Percentiles rank a stretch among this genome's conserved stretches.
phyloP scores from a whole-genome alignment of 768 basidiomycete species.

The Macrolepiota dolichaula region DNA sequence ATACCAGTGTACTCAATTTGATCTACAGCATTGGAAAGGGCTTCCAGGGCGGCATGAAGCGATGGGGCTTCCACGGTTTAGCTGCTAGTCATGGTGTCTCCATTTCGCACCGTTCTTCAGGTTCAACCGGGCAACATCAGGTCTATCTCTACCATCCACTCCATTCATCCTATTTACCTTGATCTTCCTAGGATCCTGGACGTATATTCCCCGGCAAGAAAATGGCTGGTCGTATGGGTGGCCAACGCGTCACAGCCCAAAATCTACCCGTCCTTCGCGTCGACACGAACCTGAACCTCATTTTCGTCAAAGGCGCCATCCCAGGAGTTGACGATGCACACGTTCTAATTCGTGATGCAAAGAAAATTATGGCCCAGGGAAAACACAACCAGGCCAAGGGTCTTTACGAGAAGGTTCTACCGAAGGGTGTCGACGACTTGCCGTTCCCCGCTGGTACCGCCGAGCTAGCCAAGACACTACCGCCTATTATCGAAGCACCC shows the following conservation, averaged over 20 bases:
- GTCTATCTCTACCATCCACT: slow-evolving; percentile 35
- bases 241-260: slow-evolving; percentile 74
- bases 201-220: slow-evolving; percentile 97
- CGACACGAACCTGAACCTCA: slow-evolving; percentile 80
- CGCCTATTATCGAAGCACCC: slow-evolving; percentile 67
- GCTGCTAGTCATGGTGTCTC: slow-evolving; percentile 96
- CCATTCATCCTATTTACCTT: background rate
- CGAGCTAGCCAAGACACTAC: slow-evolving; percentile 66
- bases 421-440: slow-evolving; percentile 77
- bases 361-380: slow-evolving; percentile 74
- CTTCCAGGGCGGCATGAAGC: slow-evolving; percentile 96
- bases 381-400: slow-evolving; percentile 68
- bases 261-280: slow-evolving; percentile 89
- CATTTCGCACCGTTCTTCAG: slow-evolving; percentile 86
- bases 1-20: background rate
- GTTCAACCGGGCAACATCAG: slow-evolving; percentile 94
- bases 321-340: slow-evolving; percentile 89
- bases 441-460: slow-evolving; percentile 92
- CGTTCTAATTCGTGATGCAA: slow-evolving; percentile 83
- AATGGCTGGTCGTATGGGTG: slow-evolving; percentile 95
- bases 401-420: slow-evolving; percentile 71
- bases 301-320: slow-evolving; percentile 89
- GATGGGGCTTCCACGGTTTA: slow-evolving; percentile 90
- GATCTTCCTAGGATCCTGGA: slow-evolving; percentile 76
- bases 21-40: slow-evolving; percentile 86